A percentile compares a stretch with the other conserved stretches of the same genome.
These are phyloP conservation scores for Phoma sp. DNA, from an alignment of 2,329 filamentous ascomycete species.

Conservation along the genomic window DNA sequence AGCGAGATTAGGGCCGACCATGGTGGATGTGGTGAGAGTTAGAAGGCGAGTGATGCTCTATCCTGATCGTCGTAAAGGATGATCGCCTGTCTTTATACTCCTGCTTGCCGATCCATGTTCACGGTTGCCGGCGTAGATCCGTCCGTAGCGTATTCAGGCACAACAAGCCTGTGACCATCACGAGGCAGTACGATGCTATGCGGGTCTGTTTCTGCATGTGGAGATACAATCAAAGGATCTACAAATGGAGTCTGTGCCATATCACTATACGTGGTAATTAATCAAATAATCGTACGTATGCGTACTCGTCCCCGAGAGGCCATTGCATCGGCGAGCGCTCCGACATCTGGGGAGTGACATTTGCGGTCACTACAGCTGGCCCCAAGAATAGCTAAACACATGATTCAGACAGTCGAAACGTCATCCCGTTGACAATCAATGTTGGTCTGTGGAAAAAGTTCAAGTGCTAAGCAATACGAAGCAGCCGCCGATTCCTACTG, in stretches of 20 bases:
- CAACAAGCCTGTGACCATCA: background rate
- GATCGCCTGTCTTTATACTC: background rate
- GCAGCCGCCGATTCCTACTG: constrained; percentile 3
- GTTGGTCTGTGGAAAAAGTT: no score
- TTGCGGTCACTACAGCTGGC: no score
- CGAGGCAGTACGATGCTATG: background rate
- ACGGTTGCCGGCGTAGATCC: background rate
- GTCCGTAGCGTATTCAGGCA: background rate
- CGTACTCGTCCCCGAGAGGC: background rate
- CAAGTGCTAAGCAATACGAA: background rate
- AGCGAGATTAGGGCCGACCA: constrained; percentile 17
- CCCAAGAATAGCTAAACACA: no score
- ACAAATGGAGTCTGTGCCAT: background rate
- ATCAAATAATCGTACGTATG: background rate
- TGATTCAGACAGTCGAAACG: no score
- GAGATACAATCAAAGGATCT: background rate
- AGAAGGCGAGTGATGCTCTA: background rate
- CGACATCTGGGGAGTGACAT: no score
- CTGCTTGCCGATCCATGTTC: background rate
- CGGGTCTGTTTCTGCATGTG: background rate
- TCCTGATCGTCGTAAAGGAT: background rate
- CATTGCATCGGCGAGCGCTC: no score
- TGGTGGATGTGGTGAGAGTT: constrained; percentile 24
- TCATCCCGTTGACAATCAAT: no score
- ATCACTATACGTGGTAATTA: background rate